phyloP scores from a whole-genome alignment of 2,329 filamentous ascomycete genomes.

The Knoxdaviesia proteae region DNA sequence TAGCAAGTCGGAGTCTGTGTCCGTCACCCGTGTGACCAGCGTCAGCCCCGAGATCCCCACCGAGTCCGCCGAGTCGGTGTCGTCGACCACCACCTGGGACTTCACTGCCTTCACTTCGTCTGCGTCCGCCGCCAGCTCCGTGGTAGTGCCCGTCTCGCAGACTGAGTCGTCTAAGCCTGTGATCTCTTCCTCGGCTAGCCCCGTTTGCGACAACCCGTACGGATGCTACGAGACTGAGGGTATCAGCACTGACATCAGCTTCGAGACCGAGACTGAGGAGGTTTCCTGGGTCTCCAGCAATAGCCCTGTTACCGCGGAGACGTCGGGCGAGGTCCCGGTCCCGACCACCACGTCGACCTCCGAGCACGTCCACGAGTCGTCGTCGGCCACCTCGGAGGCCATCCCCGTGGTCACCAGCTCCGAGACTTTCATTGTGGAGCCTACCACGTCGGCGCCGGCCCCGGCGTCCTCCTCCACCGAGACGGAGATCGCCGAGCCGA shows the following conservation, averaged over 20 bases:
- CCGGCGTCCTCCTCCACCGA: neutral
- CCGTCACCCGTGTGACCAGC: neutral
- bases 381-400: neutral
- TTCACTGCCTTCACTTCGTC: neutral
- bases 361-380: neutral
- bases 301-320: too few relatives aligned
- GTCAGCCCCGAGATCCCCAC: neutral
- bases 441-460: neutral
- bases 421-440: neutral
- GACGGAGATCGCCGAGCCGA: neutral
- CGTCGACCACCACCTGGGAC: neutral
- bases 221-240: conserved; percentile 1
- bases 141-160: too few relatives aligned
- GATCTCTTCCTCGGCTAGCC: neutral
- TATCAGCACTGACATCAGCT: neutral
- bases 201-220: conserved; percentile 3
- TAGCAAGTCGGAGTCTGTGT: neutral
- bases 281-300: too few relatives aligned
- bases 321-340: neutral
- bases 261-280: too few relatives aligned
- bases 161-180: neutral
- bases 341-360: neutral
- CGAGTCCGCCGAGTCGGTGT: neutral
- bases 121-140: neutral
- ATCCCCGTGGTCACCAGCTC: neutral